Percentiles rank a stretch among this genome's conserved stretches.
These are phyloP conservation scores for Botryosphaeria dothidea DNA, from an alignment of 2,329 filamentous ascomycete species.

Conservation along the genomic window DNA sequence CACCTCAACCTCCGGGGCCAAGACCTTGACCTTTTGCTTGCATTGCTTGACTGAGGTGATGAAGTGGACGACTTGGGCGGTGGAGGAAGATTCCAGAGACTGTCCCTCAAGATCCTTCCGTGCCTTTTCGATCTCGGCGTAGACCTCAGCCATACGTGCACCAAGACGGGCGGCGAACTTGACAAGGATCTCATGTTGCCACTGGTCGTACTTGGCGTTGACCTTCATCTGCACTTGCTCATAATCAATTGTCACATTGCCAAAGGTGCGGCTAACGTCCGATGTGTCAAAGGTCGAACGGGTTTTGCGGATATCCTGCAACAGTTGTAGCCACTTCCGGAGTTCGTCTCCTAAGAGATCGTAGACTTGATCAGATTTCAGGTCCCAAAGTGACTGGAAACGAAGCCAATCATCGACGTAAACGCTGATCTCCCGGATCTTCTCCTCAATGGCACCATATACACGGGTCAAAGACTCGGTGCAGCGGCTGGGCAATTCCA, in stretches of 20 bases:
- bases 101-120: slow-evolving; percentile 88
- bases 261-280: slow-evolving; percentile 88
- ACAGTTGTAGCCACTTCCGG: slow-evolving; percentile 86
- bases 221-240: slow-evolving; percentile 98
- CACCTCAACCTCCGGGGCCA: slow-evolving; percentile 93
- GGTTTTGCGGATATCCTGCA: slow-evolving; percentile 96
- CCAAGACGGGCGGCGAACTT: slow-evolving; percentile 91
- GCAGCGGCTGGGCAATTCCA: slow-evolving; percentile 80
- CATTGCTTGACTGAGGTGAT: slow-evolving; percentile 97
- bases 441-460: slow-evolving; percentile 80
- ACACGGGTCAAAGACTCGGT: slow-evolving; percentile 76
- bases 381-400: slow-evolving; percentile 97
- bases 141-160: slow-evolving; percentile 87
- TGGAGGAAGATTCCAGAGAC: slow-evolving; percentile 90
- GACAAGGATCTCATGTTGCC: slow-evolving; percentile 94
- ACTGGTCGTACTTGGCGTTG: slow-evolving; percentile 98
- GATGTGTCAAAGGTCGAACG: slow-evolving; percentile 96
- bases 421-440: slow-evolving; percentile 73
- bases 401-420: slow-evolving; percentile 99
- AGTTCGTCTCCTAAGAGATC: slow-evolving; percentile 89
- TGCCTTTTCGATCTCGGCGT: slow-evolving; percentile 87
- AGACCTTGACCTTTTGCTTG: slow-evolving; percentile 88
- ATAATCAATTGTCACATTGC: slow-evolving; percentile 93
- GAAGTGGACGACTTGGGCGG: slow-evolving; percentile 94
- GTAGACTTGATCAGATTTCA: slow-evolving; percentile 94